These are phyloP conservation scores for Pythium sukuiense DNA, from an alignment of 352 stramenopile species.

Conservation along the genomic window DNA sequence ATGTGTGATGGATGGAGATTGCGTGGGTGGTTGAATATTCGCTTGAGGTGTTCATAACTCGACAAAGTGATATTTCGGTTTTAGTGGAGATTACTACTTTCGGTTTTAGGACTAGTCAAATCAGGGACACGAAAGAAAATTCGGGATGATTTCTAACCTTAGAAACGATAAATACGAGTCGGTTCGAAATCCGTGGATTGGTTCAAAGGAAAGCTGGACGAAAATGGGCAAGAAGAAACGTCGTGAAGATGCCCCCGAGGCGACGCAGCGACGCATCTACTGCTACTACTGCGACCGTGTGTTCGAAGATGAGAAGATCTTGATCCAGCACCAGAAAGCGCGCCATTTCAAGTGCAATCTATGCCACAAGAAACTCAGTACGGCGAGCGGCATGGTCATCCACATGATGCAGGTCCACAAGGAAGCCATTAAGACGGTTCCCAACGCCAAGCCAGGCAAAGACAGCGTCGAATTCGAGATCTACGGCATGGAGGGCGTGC, in stretches of 20 bases:
- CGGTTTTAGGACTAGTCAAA: background rate
- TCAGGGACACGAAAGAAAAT: conserved; percentile 2
- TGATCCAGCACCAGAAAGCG: conserved; percentile 93
- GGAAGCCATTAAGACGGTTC: conserved; percentile 75
- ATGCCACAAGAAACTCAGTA: conserved; percentile 92
- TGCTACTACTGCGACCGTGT: conserved; percentile 94
- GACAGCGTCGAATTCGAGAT: conserved; percentile 86
- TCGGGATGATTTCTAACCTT: conserved; percentile 1
- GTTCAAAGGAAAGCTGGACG: conserved; percentile 7
- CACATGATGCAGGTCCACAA: conserved; percentile 91
- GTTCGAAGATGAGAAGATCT: conserved; percentile 91
- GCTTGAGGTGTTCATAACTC: background rate
- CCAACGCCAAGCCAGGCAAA: conserved; percentile 81
- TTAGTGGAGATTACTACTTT: too few relatives aligned
- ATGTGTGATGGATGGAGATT: background rate
- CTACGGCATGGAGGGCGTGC: conserved; percentile 89
- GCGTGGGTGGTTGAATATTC: background rate
- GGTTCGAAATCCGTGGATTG: conserved; percentile 19
- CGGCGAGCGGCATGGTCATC: conserved; percentile 86
- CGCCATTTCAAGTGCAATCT: conserved; percentile 91
- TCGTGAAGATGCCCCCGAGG: conserved; percentile 53
- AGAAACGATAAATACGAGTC: conserved; percentile 9
- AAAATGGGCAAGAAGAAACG: conserved; percentile 87
- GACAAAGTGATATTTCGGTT: background rate
- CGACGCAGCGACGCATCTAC: conserved; percentile 67